Conservation (phyloP, 192 early-diverging fungal species). For the Podochytrium sp. region DNA sequence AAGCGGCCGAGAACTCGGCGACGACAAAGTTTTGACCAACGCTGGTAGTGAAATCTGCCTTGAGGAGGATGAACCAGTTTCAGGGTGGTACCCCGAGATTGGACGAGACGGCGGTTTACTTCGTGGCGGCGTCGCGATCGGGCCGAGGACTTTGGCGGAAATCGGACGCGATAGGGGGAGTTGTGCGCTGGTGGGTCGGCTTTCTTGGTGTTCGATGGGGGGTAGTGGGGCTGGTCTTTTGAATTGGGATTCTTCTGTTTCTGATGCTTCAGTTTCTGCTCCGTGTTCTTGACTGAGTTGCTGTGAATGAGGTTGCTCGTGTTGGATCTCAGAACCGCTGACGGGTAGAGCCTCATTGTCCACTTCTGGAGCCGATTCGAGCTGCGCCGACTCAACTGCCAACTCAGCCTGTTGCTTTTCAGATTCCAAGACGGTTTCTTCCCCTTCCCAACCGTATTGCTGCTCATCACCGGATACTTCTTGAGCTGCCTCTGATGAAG, state of each 20-base stretch:
- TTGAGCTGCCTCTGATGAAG: too few relatives aligned
- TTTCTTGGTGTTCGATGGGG: slow-evolving; percentile 3
- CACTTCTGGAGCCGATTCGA: too few relatives aligned
- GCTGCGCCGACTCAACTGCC: too few relatives aligned
- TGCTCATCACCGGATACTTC: too few relatives aligned
- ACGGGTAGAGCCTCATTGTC: too few relatives aligned
- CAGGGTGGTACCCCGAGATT: not conserved
- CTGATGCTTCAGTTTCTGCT: not conserved
- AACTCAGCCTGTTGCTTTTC: too few relatives aligned
- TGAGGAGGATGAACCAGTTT: not conserved
- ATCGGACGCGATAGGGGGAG: not conserved
- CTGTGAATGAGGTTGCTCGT: too few relatives aligned
- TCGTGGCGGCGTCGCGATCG: slow-evolving; percentile 12
- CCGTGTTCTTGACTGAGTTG: not conserved
- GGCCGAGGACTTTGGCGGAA: slow-evolving; percentile 2
- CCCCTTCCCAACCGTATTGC: too few relatives aligned
- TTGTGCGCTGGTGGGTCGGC: not conserved
- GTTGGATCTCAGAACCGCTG: too few relatives aligned
- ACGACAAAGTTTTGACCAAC: slow-evolving; percentile 9
- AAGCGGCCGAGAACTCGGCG: slow-evolving; percentile 12
- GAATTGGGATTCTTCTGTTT: not conserved
- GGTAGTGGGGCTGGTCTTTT: slow-evolving; percentile 6
- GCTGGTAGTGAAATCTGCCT: slow-evolving; percentile 11
- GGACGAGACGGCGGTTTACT: slow-evolving; percentile 23
- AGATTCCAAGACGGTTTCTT: too few relatives aligned